A percentile compares a stretch with the other conserved stretches of the same genome.
phyloP scores from a whole-genome alignment of 805 yeast species.

The Priceomyces haplophilus region DNA sequence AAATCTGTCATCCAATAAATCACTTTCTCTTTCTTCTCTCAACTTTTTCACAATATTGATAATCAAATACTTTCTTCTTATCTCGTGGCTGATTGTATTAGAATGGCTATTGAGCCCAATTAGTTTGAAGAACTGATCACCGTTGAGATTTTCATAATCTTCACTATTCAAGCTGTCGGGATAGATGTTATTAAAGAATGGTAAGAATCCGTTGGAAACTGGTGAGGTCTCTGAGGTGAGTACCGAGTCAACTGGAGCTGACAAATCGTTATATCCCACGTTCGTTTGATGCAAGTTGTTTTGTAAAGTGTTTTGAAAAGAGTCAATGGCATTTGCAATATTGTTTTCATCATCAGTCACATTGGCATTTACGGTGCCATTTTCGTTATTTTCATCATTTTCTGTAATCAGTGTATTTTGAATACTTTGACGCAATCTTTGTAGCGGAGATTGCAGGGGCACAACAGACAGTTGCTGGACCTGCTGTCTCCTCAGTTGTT shows the following conservation, averaged over 20 bases:
- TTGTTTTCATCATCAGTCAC: neutral
- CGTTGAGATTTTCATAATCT: slow-evolving; percentile 36
- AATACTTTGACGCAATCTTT: neutral
- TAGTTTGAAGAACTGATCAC: slow-evolving; percentile 38
- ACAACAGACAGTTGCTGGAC: neutral
- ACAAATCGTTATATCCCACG: neutral
- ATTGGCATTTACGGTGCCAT: neutral
- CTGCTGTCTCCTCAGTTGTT: neutral
- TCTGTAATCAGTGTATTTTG: neutral
- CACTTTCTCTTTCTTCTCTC: slow-evolving; percentile 34
- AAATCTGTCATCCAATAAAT: slow-evolving; percentile 30
- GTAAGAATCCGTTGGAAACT: slow-evolving; percentile 9
- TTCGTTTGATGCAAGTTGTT: neutral
- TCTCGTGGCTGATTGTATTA: slow-evolving; percentile 23
- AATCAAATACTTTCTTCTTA: slow-evolving; percentile 35
- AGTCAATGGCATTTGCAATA: neutral
- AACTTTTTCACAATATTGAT: slow-evolving; percentile 36
- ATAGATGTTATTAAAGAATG: slow-evolving; percentile 21
- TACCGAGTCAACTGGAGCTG: slow-evolving; percentile 7
- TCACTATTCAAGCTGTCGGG: slow-evolving; percentile 31
- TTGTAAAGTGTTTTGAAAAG: slow-evolving; percentile 1
- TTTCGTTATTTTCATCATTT: neutral
- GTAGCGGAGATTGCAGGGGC: slow-evolving; percentile 1
- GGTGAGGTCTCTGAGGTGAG: slow-evolving; percentile 12
- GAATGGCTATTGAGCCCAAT: slow-evolving; percentile 22